Evolutionary conservation across 345 rosid species (phyloP).

Genomic region (Gossypium longicalyx): DNA sequence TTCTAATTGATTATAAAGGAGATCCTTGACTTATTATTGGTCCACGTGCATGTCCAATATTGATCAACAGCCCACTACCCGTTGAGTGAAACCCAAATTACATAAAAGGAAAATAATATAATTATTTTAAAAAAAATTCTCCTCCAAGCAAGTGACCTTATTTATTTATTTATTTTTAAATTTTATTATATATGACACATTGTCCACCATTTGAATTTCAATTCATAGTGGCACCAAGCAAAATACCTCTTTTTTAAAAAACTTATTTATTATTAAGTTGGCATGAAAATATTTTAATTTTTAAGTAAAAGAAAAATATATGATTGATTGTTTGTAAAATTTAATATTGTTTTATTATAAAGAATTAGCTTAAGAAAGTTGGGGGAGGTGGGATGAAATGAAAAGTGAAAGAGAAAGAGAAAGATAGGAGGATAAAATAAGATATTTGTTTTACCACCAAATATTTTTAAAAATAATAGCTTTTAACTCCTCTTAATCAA

Average conservation of each 20-base stretch:
- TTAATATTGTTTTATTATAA: too few relatives aligned
- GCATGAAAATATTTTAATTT: too few relatives aligned
- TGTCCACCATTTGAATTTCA: conserved; percentile 18
- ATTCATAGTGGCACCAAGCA: not conserved
- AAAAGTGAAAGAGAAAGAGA: not conserved
- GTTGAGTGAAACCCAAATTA: not conserved
- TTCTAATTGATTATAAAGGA: not conserved
- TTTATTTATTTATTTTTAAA: too few relatives aligned
- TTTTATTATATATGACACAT: too few relatives aligned
- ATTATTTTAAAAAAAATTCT: not conserved
- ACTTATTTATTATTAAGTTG: too few relatives aligned
- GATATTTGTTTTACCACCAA: too few relatives aligned
- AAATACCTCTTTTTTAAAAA: too few relatives aligned
- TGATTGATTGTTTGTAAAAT: too few relatives aligned
- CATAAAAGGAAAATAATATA: not conserved
- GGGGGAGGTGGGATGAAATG: not conserved
- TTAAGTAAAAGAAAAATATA: too few relatives aligned
- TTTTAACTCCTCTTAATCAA: too few relatives aligned
- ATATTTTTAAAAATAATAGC: too few relatives aligned
- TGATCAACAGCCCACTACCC: not conserved
- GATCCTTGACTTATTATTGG: conserved; percentile 9
- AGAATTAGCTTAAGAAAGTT: not conserved
- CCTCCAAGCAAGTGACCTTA: not conserved
- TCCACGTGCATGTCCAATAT: conserved; percentile 10
- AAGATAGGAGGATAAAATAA: not conserved